Evolutionary conservation across 2,329 filamentous ascomycete species (phyloP).

Genomic region (Bipolaris oryzae): DNA sequence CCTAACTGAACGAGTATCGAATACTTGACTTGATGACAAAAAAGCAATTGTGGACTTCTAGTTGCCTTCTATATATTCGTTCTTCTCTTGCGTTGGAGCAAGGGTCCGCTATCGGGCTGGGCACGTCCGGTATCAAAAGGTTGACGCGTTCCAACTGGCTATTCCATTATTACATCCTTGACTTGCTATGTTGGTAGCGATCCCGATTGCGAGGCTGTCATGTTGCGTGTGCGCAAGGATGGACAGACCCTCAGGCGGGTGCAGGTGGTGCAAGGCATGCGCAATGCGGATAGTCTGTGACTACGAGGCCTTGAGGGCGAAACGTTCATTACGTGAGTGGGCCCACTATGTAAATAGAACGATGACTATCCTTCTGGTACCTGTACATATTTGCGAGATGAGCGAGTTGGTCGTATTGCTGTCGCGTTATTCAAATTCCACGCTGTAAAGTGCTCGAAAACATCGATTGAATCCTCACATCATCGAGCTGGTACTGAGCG

Average conservation of each 20-base stretch:
- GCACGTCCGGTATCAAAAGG: conserved; percentile 14
- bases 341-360: conserved; percentile 8
- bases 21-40: conserved; percentile 3
- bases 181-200: conserved; percentile 2
- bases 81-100: background rate
- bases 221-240: conserved; percentile 18
- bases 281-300: conserved; percentile 28
- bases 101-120: background rate
- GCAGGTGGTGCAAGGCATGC: conserved; percentile 27
- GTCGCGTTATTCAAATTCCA: too few relatives aligned
- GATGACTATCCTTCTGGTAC: background rate
- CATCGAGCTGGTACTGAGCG: background rate
- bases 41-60: background rate
- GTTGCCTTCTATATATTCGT: conserved; percentile 16
- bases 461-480: background rate
- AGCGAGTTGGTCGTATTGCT: background rate
- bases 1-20: conserved; percentile 18
- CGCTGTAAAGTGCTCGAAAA: background rate
- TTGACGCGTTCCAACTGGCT: conserved; percentile 10
- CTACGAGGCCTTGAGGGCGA: conserved; percentile 26
- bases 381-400: background rate
- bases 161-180: background rate
- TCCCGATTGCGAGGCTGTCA: conserved; percentile 9
- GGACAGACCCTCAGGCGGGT: conserved; percentile 24
- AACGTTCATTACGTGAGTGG: conserved; percentile 25